Evolutionary conservation across 2,329 filamentous ascomycete genomes (phyloP), one percentile per base, ranked within the genome.

Genomic region (Fusarium mexicanum): DNA sequence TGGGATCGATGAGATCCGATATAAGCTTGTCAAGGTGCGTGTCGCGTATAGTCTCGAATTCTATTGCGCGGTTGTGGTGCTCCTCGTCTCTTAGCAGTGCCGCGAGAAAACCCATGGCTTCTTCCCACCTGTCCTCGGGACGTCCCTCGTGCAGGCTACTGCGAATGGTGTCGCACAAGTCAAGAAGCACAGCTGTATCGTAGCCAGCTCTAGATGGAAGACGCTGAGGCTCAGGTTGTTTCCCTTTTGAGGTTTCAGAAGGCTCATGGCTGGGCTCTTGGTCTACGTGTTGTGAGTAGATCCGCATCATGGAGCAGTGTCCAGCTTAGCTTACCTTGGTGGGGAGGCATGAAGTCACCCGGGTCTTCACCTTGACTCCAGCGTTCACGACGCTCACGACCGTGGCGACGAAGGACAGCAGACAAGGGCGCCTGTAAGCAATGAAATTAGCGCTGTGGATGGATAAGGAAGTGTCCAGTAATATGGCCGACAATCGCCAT

Each of bases 21-120:
- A 87, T 70, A 5, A 88, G 74, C 67, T 86, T 87, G 68, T 87
- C 83, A 10, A 88, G 80, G 17, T 79, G 81, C 5, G 83, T 77
- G 22, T 80, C 71, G 47, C 79, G 77, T 62, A 88, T 83, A 7
- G 80, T 83, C 53, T 81, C 80, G 43, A 87, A 80, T 13, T 81
- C 80, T 37, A 88, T 74, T 10, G 72, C 76, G 7, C 82, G 80
- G 20, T 75, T 72, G 9, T 75, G 75, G 18, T 78, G 74, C 22
- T 77, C 78, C 68, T 87, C 86, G 46, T 85, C 83, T 47, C 79
- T 79, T 20, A 84, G 69, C 3, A 83, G 80, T 3, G 81, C 78
- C 18, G 83, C 77, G 22, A 88, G 72, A 66, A 87, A 84, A 12
- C 71, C 76, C 62, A 81, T 81, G n/a, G 86, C 76, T 43, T 79